Conservation (phyloP, 495 filamentous ascomycete genomes). For the Penicillium soppii region DNA sequence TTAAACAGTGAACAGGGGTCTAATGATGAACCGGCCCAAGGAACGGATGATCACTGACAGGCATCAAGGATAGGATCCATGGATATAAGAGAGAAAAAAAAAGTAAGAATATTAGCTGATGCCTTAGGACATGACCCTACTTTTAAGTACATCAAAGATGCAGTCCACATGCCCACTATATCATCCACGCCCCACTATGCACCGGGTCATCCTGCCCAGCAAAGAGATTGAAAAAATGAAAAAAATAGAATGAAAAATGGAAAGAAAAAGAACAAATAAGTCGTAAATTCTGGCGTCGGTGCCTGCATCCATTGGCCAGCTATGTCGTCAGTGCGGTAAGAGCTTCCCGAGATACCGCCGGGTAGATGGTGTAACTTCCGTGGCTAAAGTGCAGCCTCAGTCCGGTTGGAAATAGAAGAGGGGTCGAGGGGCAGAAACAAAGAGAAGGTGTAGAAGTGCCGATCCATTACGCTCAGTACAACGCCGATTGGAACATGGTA, state of each 20-base stretch:
- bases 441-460: background rate
- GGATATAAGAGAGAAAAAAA: background rate
- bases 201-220: conserved; percentile 1
- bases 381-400: conserved; percentile 13
- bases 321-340: conserved; percentile 14
- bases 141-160: conserved; percentile 1
- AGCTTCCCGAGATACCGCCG: conserved; percentile 1
- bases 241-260: background rate
- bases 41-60: background rate
- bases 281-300: conserved; percentile 7
- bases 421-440: conserved; percentile 5
- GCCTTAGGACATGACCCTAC: background rate
- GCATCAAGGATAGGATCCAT: background rate
- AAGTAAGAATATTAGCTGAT: background rate
- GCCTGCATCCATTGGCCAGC: conserved; percentile 23
- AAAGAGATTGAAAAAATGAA: background rate
- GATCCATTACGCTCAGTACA: conserved; percentile 11
- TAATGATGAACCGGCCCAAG: background rate
- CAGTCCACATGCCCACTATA: conserved; percentile 3
- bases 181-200: background rate
- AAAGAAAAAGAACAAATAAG: conserved; percentile 4
- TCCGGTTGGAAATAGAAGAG: conserved; percentile 11
- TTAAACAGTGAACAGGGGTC: background rate
- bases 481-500: conserved; percentile 13
- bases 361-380: background rate